These are phyloP conservation scores for Candida tallmaniae DNA, from an alignment of 805 yeast species.

Conservation along the genomic window DNA sequence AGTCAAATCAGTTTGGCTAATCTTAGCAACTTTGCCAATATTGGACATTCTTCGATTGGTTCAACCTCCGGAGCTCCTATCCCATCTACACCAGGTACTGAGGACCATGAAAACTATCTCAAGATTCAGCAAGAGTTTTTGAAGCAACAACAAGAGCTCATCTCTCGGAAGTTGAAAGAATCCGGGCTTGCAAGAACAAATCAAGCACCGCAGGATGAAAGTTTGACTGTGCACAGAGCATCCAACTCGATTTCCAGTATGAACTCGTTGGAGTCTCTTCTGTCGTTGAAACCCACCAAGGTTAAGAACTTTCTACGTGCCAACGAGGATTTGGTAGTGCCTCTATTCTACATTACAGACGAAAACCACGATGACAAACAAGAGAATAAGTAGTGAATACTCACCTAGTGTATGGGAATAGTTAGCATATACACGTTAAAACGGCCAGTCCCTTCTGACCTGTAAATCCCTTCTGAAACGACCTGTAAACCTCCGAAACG, in stretches of 20 bases:
- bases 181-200: constrained; percentile 3
- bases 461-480: too few relatives aligned
- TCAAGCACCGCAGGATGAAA: neutral
- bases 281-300: constrained; percentile 6
- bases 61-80: constrained; percentile 4
- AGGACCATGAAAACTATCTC: constrained; percentile 31
- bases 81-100: constrained; percentile 9
- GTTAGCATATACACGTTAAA: too few relatives aligned
- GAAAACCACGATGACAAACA: too few relatives aligned
- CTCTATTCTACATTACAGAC: constrained; percentile 12
- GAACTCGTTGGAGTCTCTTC: constrained; percentile 10
- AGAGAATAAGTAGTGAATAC: too few relatives aligned
- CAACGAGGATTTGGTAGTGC: constrained; percentile 11
- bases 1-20: neutral
- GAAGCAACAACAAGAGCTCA: constrained; percentile 32
- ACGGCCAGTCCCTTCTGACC: too few relatives aligned
- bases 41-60: constrained; percentile 1
- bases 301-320: constrained; percentile 13
- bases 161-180: constrained; percentile 13
- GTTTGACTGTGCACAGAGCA: constrained; percentile 1
- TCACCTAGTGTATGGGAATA: too few relatives aligned
- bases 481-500: too few relatives aligned
- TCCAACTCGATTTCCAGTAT: constrained; percentile 6
- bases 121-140: constrained; percentile 34
- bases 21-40: neutral